A percentile compares a stretch with the other conserved stretches of the same genome.
These are phyloP conservation scores for Plantago ovata DNA, from an alignment of 257 asterid species.

Conservation along the genomic window DNA sequence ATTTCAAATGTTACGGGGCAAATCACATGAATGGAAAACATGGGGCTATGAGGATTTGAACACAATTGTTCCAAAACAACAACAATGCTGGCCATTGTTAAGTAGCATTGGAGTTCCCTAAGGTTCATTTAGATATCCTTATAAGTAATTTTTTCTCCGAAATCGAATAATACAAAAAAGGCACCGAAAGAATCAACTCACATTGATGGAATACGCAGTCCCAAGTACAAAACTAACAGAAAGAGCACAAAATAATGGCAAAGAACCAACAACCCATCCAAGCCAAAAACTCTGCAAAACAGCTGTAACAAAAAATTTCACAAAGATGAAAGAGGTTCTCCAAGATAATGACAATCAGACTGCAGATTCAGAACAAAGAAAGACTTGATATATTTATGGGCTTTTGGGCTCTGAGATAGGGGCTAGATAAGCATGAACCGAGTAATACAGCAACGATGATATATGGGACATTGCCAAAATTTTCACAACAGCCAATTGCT, in stretches of 20 bases:
- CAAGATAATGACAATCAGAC: not conserved
- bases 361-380: not conserved
- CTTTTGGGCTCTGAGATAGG: too few relatives aligned
- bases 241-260: slow-evolving; percentile 88
- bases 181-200: slow-evolving; percentile 43
- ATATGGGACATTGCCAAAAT: too few relatives aligned
- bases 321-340: not conserved
- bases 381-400: not conserved
- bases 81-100: too few relatives aligned
- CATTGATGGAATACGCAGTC: slow-evolving; percentile 82
- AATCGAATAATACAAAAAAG: not conserved
- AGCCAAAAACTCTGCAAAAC: slow-evolving; percentile 81
- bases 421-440: too few relatives aligned
- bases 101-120: too few relatives aligned
- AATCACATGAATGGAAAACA: too few relatives aligned
- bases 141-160: not conserved
- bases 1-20: too few relatives aligned
- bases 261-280: slow-evolving; percentile 75
- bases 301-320: slow-evolving; percentile 9
- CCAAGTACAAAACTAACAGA: slow-evolving; percentile 78
- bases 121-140: too few relatives aligned
- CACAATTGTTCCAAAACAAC: too few relatives aligned
- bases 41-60: too few relatives aligned
- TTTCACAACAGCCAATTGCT: too few relatives aligned
- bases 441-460: too few relatives aligned